phyloP scores from a whole-genome alignment of 805 yeast species.

The Torulaspora maleeae region DNA sequence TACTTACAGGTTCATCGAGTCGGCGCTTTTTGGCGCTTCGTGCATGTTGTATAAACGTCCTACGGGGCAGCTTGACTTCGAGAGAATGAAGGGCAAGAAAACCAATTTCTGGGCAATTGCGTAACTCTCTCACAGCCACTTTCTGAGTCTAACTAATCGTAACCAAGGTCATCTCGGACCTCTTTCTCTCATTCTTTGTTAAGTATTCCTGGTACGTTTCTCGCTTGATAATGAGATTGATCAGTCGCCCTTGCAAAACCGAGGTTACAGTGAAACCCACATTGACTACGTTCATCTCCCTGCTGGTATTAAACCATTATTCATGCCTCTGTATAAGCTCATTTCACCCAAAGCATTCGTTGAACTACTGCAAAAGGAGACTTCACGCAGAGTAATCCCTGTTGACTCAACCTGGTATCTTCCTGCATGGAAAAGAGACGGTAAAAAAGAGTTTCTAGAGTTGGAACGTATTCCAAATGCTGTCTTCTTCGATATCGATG shows the following conservation, averaged over 20 bases:
- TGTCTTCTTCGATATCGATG: constrained; percentile 75
- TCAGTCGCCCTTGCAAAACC: too few species aligned
- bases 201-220: not conserved
- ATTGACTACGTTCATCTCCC: too few species aligned
- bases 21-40: too few species aligned
- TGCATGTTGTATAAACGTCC: too few species aligned
- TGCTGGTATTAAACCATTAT: too few species aligned
- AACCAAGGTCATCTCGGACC: not conserved
- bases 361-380: constrained; percentile 22
- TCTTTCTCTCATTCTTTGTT: not conserved
- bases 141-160: not conserved
- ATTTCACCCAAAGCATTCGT: constrained; percentile 28
- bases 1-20: too few species aligned
- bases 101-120: too few species aligned
- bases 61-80: too few species aligned
- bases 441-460: constrained; percentile 49
- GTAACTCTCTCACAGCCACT: too few species aligned
- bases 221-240: not conserved
- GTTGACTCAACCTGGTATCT: constrained; percentile 91
- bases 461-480: constrained; percentile 60
- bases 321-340: constrained; percentile 28
- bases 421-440: constrained; percentile 66
- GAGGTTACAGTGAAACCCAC: too few species aligned
- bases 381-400: constrained; percentile 43
- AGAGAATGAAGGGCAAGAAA: too few species aligned